These are phyloP conservation scores for Alnus rubra DNA, from an alignment of 306 rosid genomes.

Conservation along the genomic window DNA sequence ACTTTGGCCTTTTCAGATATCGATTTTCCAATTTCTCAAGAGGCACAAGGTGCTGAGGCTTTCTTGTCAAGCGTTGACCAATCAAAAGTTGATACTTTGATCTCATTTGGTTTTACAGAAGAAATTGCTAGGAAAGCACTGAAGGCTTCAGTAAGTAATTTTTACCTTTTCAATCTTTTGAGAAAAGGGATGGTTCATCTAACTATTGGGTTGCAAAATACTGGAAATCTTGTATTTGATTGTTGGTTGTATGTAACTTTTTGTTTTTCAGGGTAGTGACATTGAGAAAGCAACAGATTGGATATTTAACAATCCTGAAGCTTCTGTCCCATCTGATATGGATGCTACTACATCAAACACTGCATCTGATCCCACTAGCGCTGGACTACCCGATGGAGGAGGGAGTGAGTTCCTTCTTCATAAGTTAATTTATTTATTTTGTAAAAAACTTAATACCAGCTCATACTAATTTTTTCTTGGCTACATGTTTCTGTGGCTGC, in stretches of 20 bases:
- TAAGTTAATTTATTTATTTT: background rate
- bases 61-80: conserved; percentile 49
- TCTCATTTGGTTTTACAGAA: conserved; percentile 93
- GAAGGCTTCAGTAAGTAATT: conserved; percentile 66
- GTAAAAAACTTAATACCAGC: background rate
- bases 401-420: conserved; percentile 69
- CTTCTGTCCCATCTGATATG: conserved; percentile 56
- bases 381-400: conserved; percentile 81
- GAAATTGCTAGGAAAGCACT: conserved; percentile 78
- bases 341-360: conserved; percentile 63
- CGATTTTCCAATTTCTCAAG: conserved; percentile 61
- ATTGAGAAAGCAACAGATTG: conserved; percentile 98
- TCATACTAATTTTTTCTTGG: background rate
- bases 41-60: conserved; percentile 35
- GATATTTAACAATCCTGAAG: conserved; percentile 88
- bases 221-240: conserved; percentile 15
- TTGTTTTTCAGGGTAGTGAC: conserved; percentile 68
- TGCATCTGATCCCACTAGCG: conserved; percentile 36
- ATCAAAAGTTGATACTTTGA: conserved; percentile 72
- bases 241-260: background rate
- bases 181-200: background rate
- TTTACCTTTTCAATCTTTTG: background rate
- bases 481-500: background rate
- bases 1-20: conserved; percentile 49
- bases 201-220: background rate